Percentiles rank a stretch among this genome's conserved stretches.
phyloP scores from a whole-genome alignment of 768 basidiomycete species.

The Pisolithus sp. region DNA sequence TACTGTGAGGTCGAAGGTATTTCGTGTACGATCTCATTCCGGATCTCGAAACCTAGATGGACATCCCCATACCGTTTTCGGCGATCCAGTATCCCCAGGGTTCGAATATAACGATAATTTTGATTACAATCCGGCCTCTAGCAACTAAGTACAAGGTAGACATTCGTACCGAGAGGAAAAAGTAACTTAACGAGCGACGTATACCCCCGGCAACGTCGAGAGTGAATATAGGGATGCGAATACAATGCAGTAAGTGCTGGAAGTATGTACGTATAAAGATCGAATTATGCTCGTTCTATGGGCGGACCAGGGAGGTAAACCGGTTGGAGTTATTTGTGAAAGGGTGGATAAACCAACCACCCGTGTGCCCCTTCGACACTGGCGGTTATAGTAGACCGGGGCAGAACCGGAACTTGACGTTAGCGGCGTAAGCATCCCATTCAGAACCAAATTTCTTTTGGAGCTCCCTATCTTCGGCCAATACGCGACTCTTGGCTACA shows the following conservation, averaged over 20 bases:
- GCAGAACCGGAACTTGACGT: slow-evolving; percentile 45
- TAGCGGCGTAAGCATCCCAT: slow-evolving; percentile 42
- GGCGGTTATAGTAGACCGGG: slow-evolving; percentile 36
- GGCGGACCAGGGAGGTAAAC: not conserved
- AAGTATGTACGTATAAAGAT: not conserved
- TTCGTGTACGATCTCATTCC: too few relatives aligned
- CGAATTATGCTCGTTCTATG: not conserved
- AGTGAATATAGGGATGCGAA: not conserved
- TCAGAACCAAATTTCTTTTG: slow-evolving; percentile 37
- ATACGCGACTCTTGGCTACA: slow-evolving; percentile 42
- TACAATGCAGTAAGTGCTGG: not conserved
- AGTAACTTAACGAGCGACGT: not conserved
- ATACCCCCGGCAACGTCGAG: not conserved
- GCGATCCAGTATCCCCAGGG: too few relatives aligned
- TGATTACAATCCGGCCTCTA: not conserved
- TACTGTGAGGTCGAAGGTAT: too few relatives aligned
- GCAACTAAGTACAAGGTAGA: not conserved
- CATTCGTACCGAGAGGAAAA: not conserved
- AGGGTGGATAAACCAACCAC: not conserved
- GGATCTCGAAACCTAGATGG: too few relatives aligned
- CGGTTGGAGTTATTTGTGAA: not conserved
- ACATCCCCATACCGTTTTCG: too few relatives aligned
- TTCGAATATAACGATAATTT: not conserved
- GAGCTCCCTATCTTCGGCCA: slow-evolving; percentile 48
- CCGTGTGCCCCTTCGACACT: not conserved